Evolutionary conservation across 495 filamentous ascomycete genomes (phyloP), one percentile per base, ranked within the genome.

Genomic region (Penicillium herquei): DNA sequence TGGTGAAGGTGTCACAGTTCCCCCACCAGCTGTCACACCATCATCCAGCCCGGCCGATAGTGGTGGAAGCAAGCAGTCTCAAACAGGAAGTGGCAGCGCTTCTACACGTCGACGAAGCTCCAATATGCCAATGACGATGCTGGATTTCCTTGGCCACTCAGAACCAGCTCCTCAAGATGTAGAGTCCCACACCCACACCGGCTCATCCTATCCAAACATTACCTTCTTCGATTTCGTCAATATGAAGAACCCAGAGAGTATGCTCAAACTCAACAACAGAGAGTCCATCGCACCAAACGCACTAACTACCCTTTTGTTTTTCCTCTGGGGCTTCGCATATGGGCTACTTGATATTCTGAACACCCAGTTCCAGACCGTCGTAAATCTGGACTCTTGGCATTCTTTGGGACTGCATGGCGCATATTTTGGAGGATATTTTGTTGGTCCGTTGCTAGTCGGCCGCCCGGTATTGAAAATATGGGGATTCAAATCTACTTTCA

Each of bases 291-390:
- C 75, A 13, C 84, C 83, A 0, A 71, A 81, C 17, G 76, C 77
- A 30, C 69, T 90, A 34, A 85, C 88, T 45, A 91, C 87, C 7
- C 76, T 91, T 51, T 76, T 93, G 3, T 93, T 92, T 71, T 92
- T 95, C 70, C 77, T 94, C 7, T 92, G 88, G 91, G 89, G 91
- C 0, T 90, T 96, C 57, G 86, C 88, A 0, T 94, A 95, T 65
- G 90, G 91, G 12, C 80, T 96, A 30, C 78, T 95, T 10, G 86
- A 88, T 53, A 80, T 86, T 1, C 78, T 95, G 41, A 93, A 94
- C 62, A 70, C 74, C 6, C 80, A 82, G 55, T 83, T 84, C 55
- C 72, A 81, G 59, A 57, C 55, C 3, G 75, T 84, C 26, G 70
- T 77, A 4, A 49, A 76, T 50, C 57, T 87, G 9, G 72, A 70